Evolutionary conservation across 2,329 filamentous ascomycete species (phyloP), one percentile per base, ranked within the genome.

Genomic region (Fusarium torreyae): DNA sequence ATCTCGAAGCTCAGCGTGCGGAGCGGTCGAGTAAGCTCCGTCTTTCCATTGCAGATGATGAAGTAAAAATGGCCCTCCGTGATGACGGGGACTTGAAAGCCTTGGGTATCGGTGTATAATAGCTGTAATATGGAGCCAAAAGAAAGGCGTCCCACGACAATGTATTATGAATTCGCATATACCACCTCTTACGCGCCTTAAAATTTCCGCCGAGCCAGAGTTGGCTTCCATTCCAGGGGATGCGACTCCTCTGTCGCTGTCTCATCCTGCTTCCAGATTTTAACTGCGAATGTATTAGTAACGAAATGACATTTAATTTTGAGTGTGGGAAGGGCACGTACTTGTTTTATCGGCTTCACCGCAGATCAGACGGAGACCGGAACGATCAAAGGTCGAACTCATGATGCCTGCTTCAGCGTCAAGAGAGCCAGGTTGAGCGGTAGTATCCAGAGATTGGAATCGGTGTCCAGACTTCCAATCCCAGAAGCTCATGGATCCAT

Each of bases 301-400:
- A 46, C 3, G 7, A 15, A 18, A 73, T 33, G 67, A 52, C 31
- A 24, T 42, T 8, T 13, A 42, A 11, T 38, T 15, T 17, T 45
- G 4, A 17, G 8, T 11, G 17, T 42, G 6, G n/a, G 48, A 24
- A 11, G 7, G 15, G 15, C 2, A 81, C 86, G 80, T 78, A 88
- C 86, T 97, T 0, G 94, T 97, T 86, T 99, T 99, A 79, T 99
- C 96, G 7, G 94, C 93, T 81, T 99, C 96, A 45, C 97, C 97
- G 20, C 92, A 94, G 68, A 99, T 97, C 73, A 99, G 84, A 72
- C 96, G 88, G 75, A 98, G 77, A 0, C 96, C 96, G 0, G 94
- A 97, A 63, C 88, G 88, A 76, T 99, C 96, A 77, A 97, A 99
- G 0, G 91, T 97, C 15, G 93, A 94, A 77, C 92, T 93, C 91